Evolutionary conservation across 2,329 filamentous ascomycete species (phyloP).

Genomic region (Sphaerulina populicola): DNA sequence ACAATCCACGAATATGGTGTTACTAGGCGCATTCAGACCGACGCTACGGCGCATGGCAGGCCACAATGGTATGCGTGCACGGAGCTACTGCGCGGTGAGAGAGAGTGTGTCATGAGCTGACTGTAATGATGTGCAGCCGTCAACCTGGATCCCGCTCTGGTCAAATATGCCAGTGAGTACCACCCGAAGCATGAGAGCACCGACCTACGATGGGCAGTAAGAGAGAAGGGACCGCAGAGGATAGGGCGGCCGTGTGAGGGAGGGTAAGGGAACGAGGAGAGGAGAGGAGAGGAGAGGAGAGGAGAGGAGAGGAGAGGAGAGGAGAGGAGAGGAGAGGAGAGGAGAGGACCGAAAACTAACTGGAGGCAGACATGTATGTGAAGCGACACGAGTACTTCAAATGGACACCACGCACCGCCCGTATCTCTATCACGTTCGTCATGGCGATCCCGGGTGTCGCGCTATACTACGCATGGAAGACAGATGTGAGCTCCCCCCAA

Average conservation of each 20-base stretch:
- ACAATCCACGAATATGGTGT: slow-evolving; percentile 7
- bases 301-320: slow-evolving; percentile 6
- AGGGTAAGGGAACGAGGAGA: neutral
- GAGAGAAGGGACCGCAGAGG: slow-evolving; percentile 1
- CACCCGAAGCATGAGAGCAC: slow-evolving; percentile 23
- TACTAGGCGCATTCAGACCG: slow-evolving; percentile 7
- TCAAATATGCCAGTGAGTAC: slow-evolving; percentile 46
- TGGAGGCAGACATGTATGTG: slow-evolving; percentile 62
- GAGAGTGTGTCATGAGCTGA: slow-evolving; percentile 14
- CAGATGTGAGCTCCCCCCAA: slow-evolving; percentile 62
- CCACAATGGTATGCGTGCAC: slow-evolving; percentile 29
- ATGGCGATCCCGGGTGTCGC: slow-evolving; percentile 62
- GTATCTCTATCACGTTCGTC: slow-evolving; percentile 69
- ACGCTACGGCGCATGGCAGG: slow-evolving; percentile 30
- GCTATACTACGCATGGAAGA: slow-evolving; percentile 65
- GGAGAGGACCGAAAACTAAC: slow-evolving; percentile 11
- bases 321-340: slow-evolving; percentile 3
- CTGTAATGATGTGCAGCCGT: slow-evolving; percentile 33
- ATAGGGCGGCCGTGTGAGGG: neutral
- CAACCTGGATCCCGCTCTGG: slow-evolving; percentile 48
- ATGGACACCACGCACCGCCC: slow-evolving; percentile 78
- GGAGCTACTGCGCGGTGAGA: neutral
- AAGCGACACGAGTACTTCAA: slow-evolving; percentile 92
- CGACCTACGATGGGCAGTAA: neutral
- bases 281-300: slow-evolving; percentile 5